These are phyloP conservation scores for Jatropha curcas DNA, from an alignment of 345 rosid genomes.

Conservation along the genomic window DNA sequence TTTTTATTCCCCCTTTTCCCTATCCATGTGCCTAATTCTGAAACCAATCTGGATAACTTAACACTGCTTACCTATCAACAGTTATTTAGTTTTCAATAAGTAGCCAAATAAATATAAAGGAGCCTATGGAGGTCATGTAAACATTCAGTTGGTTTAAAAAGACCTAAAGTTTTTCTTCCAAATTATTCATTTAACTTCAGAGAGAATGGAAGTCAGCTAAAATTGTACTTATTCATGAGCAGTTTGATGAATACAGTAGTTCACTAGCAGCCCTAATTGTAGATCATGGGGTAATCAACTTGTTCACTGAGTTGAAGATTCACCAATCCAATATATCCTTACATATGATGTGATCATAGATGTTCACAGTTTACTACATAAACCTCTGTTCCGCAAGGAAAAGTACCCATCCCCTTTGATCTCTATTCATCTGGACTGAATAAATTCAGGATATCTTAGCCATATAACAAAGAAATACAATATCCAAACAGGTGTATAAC, in stretches of 20 bases:
- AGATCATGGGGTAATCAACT: not conserved
- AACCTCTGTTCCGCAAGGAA: not conserved
- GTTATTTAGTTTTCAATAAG: too few relatives aligned
- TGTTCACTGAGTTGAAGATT: too few relatives aligned
- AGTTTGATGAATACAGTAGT: not conserved
- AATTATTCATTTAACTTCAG: too few relatives aligned
- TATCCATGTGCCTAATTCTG: not conserved
- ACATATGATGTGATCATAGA: not conserved
- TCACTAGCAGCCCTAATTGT: not conserved
- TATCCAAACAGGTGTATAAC: not conserved
- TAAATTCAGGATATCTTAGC: not conserved
- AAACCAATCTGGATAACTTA: too few relatives aligned
- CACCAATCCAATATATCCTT: too few relatives aligned
- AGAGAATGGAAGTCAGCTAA: too few relatives aligned
- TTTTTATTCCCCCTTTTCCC: not conserved
- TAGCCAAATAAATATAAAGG: too few relatives aligned
- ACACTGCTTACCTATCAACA: too few relatives aligned
- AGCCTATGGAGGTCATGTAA: too few relatives aligned
- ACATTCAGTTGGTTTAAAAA: too few relatives aligned
- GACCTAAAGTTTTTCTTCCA: too few relatives aligned
- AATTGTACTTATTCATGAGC: not conserved
- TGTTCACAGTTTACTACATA: not conserved
- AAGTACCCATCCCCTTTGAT: not conserved
- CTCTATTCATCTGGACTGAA: constrained; percentile 3
- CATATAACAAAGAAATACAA: not conserved